These are phyloP conservation scores for Periconia digitata DNA, from an alignment of 2,329 filamentous ascomycete genomes.

Conservation along the genomic window DNA sequence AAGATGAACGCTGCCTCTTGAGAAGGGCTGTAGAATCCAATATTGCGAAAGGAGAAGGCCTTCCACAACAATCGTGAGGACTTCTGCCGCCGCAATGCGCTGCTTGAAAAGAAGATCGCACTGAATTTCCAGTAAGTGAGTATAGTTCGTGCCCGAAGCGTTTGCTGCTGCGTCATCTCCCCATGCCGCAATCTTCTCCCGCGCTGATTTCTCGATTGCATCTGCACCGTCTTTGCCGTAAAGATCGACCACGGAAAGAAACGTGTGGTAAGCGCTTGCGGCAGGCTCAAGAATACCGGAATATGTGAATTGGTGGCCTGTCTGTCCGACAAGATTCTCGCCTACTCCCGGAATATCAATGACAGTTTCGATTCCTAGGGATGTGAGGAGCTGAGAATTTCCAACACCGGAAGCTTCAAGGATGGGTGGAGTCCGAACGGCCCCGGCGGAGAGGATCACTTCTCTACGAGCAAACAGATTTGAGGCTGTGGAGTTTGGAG, in stretches of 20 bases:
- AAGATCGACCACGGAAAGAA: slow-evolving; percentile 14
- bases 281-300: slow-evolving; percentile 10
- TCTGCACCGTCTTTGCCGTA: slow-evolving; percentile 20
- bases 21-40: too few relatives aligned
- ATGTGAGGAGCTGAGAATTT: background rate
- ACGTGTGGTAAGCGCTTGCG: slow-evolving; percentile 8
- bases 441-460: slow-evolving; percentile 25
- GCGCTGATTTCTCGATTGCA: too few relatives aligned
- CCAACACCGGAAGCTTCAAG: slow-evolving; percentile 39
- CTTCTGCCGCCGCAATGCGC: too few relatives aligned
- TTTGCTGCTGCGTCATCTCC: too few relatives aligned
- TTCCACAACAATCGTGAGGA: too few relatives aligned
- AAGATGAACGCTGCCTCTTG: too few relatives aligned
- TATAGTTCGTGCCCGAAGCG: too few relatives aligned
- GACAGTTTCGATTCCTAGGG: slow-evolving; percentile 5
- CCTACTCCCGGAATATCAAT: slow-evolving; percentile 15
- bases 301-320: slow-evolving; percentile 5
- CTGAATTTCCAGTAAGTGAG: too few relatives aligned
- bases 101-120: background rate
- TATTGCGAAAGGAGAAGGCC: too few relatives aligned
- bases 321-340: slow-evolving; percentile 9
- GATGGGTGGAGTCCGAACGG: slow-evolving; percentile 31
- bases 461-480: slow-evolving; percentile 12
- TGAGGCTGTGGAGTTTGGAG: slow-evolving; percentile 24
- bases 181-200: too few relatives aligned